Evolutionary conservation across 352 stramenopile species (phyloP).

Genomic region (Pythium pectinolyticum): DNA sequence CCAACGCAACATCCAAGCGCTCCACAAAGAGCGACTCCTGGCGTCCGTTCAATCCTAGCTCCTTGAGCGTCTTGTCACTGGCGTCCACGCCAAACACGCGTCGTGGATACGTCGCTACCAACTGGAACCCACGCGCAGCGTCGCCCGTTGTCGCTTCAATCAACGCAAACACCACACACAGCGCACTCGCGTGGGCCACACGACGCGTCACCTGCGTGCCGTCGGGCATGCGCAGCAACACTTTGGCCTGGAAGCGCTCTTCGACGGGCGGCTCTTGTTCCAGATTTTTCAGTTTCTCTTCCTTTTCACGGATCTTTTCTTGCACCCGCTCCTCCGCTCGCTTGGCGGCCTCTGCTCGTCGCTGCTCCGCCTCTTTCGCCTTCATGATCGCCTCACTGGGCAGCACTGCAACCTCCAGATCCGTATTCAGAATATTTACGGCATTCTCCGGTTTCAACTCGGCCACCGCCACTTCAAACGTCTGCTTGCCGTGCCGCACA

Average conservation of each 20-base stretch:
- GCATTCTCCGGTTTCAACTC: slow-evolving; percentile 56
- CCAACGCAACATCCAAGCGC: not conserved
- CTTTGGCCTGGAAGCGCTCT: slow-evolving; percentile 45
- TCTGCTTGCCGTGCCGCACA: slow-evolving; percentile 68
- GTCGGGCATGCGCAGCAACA: slow-evolving; percentile 49
- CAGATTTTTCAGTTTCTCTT: slow-evolving; percentile 35
- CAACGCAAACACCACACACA: slow-evolving; percentile 50
- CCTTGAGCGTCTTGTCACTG: slow-evolving; percentile 43
- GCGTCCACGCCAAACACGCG: slow-evolving; percentile 49
- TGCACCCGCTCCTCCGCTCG: slow-evolving; percentile 27
- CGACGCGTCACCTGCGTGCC: slow-evolving; percentile 48
- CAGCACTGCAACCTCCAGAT: slow-evolving; percentile 80
- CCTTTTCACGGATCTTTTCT: slow-evolving; percentile 47
- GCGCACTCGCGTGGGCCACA: slow-evolving; percentile 36
- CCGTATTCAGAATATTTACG: slow-evolving; percentile 77
- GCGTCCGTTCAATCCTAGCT: slow-evolving; percentile 50
- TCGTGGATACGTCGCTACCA: slow-evolving; percentile 64
- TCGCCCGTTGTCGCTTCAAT: slow-evolving; percentile 59
- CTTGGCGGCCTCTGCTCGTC: slow-evolving; percentile 25
- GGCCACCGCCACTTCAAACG: slow-evolving; percentile 71
- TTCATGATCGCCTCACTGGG: slow-evolving; percentile 60
- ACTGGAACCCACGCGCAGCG: slow-evolving; percentile 34
- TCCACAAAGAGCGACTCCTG: slow-evolving; percentile 77
- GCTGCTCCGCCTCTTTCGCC: slow-evolving; percentile 38
- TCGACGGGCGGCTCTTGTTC: slow-evolving; percentile 39